Evolutionary conservation across 2,329 filamentous ascomycete genomes (phyloP).

Genomic region (Colletotrichum simmondsii): DNA sequence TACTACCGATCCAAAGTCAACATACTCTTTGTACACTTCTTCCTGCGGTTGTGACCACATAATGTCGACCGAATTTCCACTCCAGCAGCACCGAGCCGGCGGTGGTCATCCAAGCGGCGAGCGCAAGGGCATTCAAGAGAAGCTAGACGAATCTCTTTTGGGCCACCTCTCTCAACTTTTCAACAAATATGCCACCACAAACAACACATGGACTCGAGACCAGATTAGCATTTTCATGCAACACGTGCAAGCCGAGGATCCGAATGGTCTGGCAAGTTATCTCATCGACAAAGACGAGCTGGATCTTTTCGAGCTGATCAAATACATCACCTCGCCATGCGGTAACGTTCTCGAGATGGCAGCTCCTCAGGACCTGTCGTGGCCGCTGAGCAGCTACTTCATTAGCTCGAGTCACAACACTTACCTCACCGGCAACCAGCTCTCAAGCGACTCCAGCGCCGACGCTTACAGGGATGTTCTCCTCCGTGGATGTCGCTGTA

Average conservation of each 20-base stretch:
- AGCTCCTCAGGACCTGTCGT: conserved; percentile 70
- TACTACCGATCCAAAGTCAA: no score
- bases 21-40: no score
- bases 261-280: conserved; percentile 39
- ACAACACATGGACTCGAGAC: conserved; percentile 55
- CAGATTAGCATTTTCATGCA: conserved; percentile 58
- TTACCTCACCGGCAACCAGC: conserved; percentile 89
- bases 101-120: conserved; percentile 12
- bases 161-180: conserved; percentile 59
- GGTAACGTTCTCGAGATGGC: conserved; percentile 65
- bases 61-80: neutral
- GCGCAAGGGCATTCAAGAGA: conserved; percentile 5
- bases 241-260: conserved; percentile 54
- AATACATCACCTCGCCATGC: conserved; percentile 64
- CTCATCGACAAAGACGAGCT: conserved; percentile 44
- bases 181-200: conserved; percentile 51
- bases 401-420: conserved; percentile 97
- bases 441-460: conserved; percentile 86
- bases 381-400: conserved; percentile 89
- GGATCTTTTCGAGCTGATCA: conserved; percentile 60
- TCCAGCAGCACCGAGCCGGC: conserved; percentile 12
- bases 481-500: conserved; percentile 86
- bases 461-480: conserved; percentile 88
- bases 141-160: conserved; percentile 45
- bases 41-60: no score